Base-by-base conservation (phyloP, 805 yeast genomes). In the Candida succiphila region DNA sequence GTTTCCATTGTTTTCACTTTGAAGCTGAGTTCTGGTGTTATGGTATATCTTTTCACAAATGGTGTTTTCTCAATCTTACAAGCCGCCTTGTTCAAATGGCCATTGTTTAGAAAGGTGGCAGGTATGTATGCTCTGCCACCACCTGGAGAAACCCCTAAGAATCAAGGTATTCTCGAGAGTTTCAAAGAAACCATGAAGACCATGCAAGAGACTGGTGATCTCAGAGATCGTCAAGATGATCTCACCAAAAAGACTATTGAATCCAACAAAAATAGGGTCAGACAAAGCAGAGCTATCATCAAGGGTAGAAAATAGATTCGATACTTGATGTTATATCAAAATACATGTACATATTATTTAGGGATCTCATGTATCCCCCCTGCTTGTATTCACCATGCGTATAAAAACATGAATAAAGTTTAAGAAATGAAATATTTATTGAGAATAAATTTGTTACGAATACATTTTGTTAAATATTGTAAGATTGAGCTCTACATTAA, bases 1-100 rank as follows among this genome's bases (percentile, higher is more conserved):
- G 61, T 79, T 21, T 86, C 96, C 4, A 78, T 89, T 40, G 76
- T 88, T n/a, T 75, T 89, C 44, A 89, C 96, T 4, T 83, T 82
- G 81, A 70, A 78, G 34, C 69, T 89, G 49, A 79, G 95, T 2
- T 73, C 95, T 2, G 94, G 83, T 25, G 86, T 87, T 24, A 78
- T 88, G 41, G 65, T 86, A 32, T 92, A 88, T 54, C 85, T 89
- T 56, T 78, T 89, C 5, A 75, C 82, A 25, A 86, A 87, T 52
- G 84, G 95, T 37, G 42, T 75, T 12, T 74, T 73, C 46, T 82
- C 96, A 1, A 70, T 83, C 32, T 30, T 72, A 15, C 97, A 89
- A 62, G 73, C 89, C 9, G 51, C 71, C 32, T 46, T 81, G 17
- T 65, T 92, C 47, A 75, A 80, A 54, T 69, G 65, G 40, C 58